These are phyloP conservation scores for Boletus reticuloceps DNA, from an alignment of 768 basidiomycete genomes.

Conservation along the genomic window DNA sequence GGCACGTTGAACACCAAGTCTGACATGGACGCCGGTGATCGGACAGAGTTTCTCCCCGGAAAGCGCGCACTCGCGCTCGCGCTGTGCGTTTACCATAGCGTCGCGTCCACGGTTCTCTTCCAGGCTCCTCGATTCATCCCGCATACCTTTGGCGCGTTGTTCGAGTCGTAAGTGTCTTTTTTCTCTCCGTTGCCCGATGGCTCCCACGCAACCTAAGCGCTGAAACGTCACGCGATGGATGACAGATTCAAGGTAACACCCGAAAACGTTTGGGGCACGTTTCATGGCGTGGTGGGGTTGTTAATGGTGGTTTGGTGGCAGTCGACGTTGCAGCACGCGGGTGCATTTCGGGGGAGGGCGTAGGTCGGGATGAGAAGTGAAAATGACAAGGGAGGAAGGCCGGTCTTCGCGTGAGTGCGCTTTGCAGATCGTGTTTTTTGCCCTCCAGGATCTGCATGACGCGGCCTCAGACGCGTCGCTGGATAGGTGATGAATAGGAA, in stretches of 20 bases:
- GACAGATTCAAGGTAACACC: constrained; percentile 53
- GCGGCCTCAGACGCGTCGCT: too few species aligned
- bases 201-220: neutral
- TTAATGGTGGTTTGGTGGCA: constrained; percentile 85
- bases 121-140: constrained; percentile 81
- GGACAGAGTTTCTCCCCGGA: constrained; percentile 74
- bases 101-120: constrained; percentile 70
- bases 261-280: constrained; percentile 67
- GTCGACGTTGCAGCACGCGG: constrained; percentile 54
- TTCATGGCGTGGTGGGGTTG: constrained; percentile 70
- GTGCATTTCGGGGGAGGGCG: constrained; percentile 32
- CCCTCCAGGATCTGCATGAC: too few species aligned
- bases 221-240: neutral
- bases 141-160: constrained; percentile 55
- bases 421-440: too few species aligned
- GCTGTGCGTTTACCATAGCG: constrained; percentile 72
- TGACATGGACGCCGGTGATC: neutral
- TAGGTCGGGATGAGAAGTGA: neutral
- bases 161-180: constrained; percentile 53
- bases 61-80: constrained; percentile 80
- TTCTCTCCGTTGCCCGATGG: too few species aligned
- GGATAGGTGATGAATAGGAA: too few species aligned
- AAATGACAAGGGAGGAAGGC: too few species aligned
- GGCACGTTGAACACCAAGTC: neutral
- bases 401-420: too few species aligned